Evolutionary conservation across 352 stramenopile genomes (phyloP).

Genomic region (Poterioochromonas sp.): DNA sequence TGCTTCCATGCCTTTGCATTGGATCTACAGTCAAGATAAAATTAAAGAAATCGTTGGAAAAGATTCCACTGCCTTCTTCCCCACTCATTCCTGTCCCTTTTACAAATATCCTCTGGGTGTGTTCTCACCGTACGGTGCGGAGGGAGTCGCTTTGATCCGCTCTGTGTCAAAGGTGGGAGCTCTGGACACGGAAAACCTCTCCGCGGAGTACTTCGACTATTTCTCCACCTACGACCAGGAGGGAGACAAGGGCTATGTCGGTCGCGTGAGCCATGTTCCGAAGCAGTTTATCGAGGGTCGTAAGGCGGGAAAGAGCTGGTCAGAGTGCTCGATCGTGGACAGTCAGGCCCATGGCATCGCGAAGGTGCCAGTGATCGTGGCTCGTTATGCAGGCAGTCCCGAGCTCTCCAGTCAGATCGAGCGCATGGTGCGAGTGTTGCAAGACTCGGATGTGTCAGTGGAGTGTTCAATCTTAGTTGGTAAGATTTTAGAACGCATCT

Average conservation of each 20-base stretch:
- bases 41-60: background rate
- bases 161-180: background rate
- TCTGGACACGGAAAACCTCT: background rate
- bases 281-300: background rate
- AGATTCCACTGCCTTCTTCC: background rate
- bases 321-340: background rate
- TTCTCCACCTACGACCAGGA: background rate
- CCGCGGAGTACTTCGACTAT: background rate
- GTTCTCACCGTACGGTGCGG: background rate
- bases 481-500: background rate
- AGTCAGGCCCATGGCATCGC: background rate
- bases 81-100: background rate
- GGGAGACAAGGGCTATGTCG: background rate
- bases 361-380: background rate
- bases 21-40: background rate
- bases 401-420: background rate
- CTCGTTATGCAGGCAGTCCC: conserved; percentile 2
- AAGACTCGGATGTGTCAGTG: background rate
- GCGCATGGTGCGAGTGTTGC: background rate
- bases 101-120: background rate
- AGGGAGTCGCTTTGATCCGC: background rate
- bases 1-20: conserved; percentile 18
- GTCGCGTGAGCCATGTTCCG: background rate
- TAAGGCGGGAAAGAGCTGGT: background rate
- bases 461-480: background rate